Evolutionary conservation across 352 stramenopile species (phyloP).

Genomic region (Phytophthora cajani): DNA sequence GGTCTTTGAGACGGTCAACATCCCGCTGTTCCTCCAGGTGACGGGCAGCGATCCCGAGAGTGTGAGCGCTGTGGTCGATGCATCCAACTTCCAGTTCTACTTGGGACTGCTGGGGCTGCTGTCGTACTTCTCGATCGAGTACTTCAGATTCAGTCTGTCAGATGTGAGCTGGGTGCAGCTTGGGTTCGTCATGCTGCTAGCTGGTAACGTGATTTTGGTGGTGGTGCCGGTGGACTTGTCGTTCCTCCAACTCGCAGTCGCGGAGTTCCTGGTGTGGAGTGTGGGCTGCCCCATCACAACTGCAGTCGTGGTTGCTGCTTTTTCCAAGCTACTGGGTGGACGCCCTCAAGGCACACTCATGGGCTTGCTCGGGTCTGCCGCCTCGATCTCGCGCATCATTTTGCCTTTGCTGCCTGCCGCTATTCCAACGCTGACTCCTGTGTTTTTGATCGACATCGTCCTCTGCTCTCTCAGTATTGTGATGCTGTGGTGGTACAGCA

Average conservation of each 20-base stretch:
- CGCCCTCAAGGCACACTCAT: slow-evolving; percentile 78
- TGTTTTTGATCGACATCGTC: slow-evolving; percentile 75
- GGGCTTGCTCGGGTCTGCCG: slow-evolving; percentile 69
- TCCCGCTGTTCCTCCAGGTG: slow-evolving; percentile 71
- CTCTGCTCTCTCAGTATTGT: slow-evolving; percentile 61
- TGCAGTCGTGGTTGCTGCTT: slow-evolving; percentile 67
- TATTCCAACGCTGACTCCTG: slow-evolving; percentile 63
- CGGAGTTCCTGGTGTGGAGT: slow-evolving; percentile 75
- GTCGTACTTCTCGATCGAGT: slow-evolving; percentile 81
- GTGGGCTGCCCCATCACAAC: slow-evolving; percentile 78
- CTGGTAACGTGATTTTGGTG: slow-evolving; percentile 65
- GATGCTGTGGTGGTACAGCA: slow-evolving; percentile 65
- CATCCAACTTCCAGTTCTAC: slow-evolving; percentile 84
- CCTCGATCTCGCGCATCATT: slow-evolving; percentile 74
- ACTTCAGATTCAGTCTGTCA: slow-evolving; percentile 59
- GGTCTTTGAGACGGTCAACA: slow-evolving; percentile 83
- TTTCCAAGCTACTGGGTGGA: slow-evolving; percentile 74
- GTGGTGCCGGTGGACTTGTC: slow-evolving; percentile 41
- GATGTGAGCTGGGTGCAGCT: slow-evolving; percentile 72
- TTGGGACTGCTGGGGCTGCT: slow-evolving; percentile 67
- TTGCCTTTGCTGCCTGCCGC: slow-evolving; percentile 68
- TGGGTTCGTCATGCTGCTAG: slow-evolving; percentile 64
- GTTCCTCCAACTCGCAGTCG: slow-evolving; percentile 55
- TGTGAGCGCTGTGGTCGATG: slow-evolving; percentile 53
- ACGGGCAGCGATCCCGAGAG: slow-evolving; percentile 60